Percentiles rank a stretch among this genome's conserved stretches.
Conservation (phyloP, 2,329 filamentous ascomycete genomes). For the Capronia americana region DNA sequence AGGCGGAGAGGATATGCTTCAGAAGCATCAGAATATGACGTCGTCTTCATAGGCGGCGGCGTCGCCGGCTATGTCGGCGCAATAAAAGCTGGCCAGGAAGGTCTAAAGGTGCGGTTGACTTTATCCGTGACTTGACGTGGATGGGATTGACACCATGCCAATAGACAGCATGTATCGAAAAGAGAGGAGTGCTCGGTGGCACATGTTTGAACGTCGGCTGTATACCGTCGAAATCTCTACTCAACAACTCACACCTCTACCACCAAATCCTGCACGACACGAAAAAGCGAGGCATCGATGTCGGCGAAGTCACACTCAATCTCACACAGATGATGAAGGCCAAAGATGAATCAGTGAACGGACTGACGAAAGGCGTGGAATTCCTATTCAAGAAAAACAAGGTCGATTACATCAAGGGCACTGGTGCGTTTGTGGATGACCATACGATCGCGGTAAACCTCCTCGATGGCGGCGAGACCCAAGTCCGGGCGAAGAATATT, state of each 20-base stretch:
- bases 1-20: slow-evolving; percentile 37
- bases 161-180: slow-evolving; percentile 96
- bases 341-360: slow-evolving; percentile 87
- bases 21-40: slow-evolving; percentile 82
- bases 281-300: slow-evolving; percentile 95
- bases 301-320: slow-evolving; percentile 96
- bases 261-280: slow-evolving; percentile 97
- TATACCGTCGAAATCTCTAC: slow-evolving; percentile 98
- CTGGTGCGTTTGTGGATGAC: slow-evolving; percentile 83
- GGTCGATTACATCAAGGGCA: slow-evolving; percentile 96
- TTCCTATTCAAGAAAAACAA: slow-evolving; percentile 99
- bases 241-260: slow-evolving; percentile 99
- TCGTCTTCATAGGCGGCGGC: slow-evolving; percentile 97
- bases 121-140: neutral
- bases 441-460: slow-evolving; percentile 91
- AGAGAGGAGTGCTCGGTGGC: slow-evolving; percentile 91
- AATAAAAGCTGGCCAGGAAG: slow-evolving; percentile 98
- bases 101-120: slow-evolving; percentile 78
- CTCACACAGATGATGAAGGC: slow-evolving; percentile 96
- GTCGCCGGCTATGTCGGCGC: slow-evolving; percentile 98
- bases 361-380: slow-evolving; percentile 96
- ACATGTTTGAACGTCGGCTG: slow-evolving; percentile 99
- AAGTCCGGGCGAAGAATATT: slow-evolving; percentile 91
- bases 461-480: slow-evolving; percentile 88
- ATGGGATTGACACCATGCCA: slow-evolving; percentile 29